Evolutionary conservation across 495 filamentous ascomycete genomes (phyloP).

Genomic region (Trypethelium eluteriae): DNA sequence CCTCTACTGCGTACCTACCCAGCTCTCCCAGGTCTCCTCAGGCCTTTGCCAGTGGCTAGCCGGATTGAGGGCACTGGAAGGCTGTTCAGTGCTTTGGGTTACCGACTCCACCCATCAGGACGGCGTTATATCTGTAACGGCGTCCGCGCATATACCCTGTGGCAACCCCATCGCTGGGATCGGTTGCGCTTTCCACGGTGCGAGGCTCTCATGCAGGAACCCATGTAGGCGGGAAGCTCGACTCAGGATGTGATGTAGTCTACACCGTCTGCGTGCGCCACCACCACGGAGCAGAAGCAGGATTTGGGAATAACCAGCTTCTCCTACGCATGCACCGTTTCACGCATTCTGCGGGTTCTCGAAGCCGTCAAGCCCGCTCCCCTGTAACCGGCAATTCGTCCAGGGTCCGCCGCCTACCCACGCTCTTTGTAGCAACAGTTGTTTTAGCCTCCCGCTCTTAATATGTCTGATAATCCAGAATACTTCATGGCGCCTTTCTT

Average conservation of each 20-base stretch:
- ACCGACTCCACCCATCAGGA: background rate
- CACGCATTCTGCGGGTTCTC: slow-evolving; percentile 12
- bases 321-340: slow-evolving; percentile 10
- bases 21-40: too few species aligned
- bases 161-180: background rate
- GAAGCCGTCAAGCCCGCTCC: background rate
- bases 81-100: background rate
- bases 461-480: slow-evolving; percentile 2
- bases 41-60: background rate
- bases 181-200: background rate
- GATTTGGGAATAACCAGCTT: too few species aligned
- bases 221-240: background rate
- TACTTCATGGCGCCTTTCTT: slow-evolving; percentile 2
- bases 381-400: background rate
- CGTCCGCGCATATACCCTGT: background rate
- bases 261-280: background rate
- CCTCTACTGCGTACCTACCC: background rate
- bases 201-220: background rate
- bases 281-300: background rate
- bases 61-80: background rate
- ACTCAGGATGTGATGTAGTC: slow-evolving; percentile 9
- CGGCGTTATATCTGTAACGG: slow-evolving; percentile 11
- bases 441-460: slow-evolving; percentile 12
- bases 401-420: background rate
- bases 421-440: slow-evolving; percentile 9